phyloP scores from a whole-genome alignment of 2,329 filamentous ascomycete species.

The Diaporthe capsici region DNA sequence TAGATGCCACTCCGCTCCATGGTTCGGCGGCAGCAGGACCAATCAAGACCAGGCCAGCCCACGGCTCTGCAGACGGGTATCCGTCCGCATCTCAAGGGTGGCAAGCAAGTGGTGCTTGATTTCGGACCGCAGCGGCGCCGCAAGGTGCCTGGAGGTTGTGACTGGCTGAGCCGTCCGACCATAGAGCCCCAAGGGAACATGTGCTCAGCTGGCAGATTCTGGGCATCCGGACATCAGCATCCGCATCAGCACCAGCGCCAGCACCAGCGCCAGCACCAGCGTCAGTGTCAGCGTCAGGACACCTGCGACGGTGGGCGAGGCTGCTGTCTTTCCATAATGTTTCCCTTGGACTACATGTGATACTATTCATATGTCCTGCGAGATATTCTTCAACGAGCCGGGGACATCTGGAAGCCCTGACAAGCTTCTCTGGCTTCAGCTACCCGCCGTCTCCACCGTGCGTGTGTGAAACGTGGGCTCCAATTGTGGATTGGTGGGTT shows the following conservation, averaged over 20 bases:
- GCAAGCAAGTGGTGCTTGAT: conserved; percentile 15
- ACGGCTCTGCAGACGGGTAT: conserved; percentile 27
- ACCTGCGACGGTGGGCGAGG: background rate
- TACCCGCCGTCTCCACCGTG: conserved; percentile 41
- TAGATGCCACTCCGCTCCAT: conserved; percentile 25
- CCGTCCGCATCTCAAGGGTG: conserved; percentile 28
- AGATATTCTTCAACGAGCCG: background rate
- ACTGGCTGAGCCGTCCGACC: conserved; percentile 35
- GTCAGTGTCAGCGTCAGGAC: background rate
- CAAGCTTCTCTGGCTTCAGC: conserved; percentile 29
- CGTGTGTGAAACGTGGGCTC: conserved; percentile 39
- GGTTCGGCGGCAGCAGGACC: conserved; percentile 42
- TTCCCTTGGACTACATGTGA: background rate
- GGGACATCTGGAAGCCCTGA: conserved; percentile 8
- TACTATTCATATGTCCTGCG: background rate
- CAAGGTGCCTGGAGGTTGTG: background rate
- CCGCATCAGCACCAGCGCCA: background rate
- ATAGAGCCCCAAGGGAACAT: conserved; percentile 3
- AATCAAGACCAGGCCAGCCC: conserved; percentile 43
- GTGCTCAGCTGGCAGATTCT: conserved; percentile 1
- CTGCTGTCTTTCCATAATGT: background rate
- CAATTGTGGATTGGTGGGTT: conserved; percentile 38
- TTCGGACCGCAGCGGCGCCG: conserved; percentile 23
- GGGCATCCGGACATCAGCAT: background rate
- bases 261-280: background rate